Evolutionary conservation across 2,329 filamentous ascomycete species (phyloP).

Genomic region (Aaosphaeria arxii): DNA sequence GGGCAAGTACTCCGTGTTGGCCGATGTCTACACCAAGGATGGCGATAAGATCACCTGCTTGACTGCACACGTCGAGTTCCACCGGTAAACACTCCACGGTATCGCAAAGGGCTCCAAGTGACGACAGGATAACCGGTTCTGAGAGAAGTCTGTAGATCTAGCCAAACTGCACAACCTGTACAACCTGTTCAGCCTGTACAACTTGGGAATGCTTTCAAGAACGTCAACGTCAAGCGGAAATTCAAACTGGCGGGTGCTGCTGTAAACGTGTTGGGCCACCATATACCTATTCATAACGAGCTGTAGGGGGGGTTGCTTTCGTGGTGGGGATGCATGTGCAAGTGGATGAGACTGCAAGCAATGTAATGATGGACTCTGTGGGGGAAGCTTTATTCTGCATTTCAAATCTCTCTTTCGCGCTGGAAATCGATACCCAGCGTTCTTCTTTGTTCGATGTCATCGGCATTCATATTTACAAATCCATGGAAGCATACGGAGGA

Average conservation of each 20-base stretch:
- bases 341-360: background rate
- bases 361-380: background rate
- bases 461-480: background rate
- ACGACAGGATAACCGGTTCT: slow-evolving; percentile 8
- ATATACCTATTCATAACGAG: slow-evolving; percentile 25
- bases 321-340: background rate
- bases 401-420: slow-evolving; percentile 2
- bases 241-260: slow-evolving; percentile 33
- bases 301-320: slow-evolving; percentile 14
- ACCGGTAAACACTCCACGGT: slow-evolving; percentile 29
- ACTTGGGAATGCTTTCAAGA: background rate
- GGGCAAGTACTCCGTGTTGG: slow-evolving; percentile 87
- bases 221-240: slow-evolving; percentile 26
- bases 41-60: slow-evolving; percentile 80
- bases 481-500: background rate
- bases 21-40: slow-evolving; percentile 77
- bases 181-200: no score
- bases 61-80: slow-evolving; percentile 68
- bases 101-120: slow-evolving; percentile 1
- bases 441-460: slow-evolving; percentile 4
- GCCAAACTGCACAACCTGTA: background rate
- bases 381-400: slow-evolving; percentile 2
- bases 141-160: slow-evolving; percentile 14
- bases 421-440: slow-evolving; percentile 10
- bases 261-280: slow-evolving; percentile 32